Percentiles rank a stretch among this genome's conserved stretches.
phyloP scores from a whole-genome alignment of 2,329 filamentous ascomycete species.

The Aspergillus fijiensis region DNA sequence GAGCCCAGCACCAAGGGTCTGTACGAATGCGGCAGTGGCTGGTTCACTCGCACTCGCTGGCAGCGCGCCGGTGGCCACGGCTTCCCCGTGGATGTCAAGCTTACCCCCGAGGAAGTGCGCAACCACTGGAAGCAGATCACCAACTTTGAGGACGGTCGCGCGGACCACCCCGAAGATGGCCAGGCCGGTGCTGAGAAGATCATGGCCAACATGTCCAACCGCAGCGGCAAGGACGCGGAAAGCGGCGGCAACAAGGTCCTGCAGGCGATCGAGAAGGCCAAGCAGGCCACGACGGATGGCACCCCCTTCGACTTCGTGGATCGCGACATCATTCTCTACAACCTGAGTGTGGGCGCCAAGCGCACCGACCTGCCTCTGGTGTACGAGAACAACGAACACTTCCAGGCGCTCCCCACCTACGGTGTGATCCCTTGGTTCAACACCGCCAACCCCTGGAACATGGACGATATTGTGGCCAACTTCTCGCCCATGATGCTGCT shows the following conservation, averaged over 20 bases:
- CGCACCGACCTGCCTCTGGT: slow-evolving; percentile 82
- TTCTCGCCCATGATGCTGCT: slow-evolving; percentile 98
- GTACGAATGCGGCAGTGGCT: slow-evolving; percentile 93
- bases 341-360: slow-evolving; percentile 90
- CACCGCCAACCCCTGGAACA: slow-evolving; percentile 73
- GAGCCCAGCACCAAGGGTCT: slow-evolving; percentile 79
- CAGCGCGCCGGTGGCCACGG: slow-evolving; percentile 85
- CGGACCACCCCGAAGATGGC: slow-evolving; percentile 79
- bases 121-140: slow-evolving; percentile 75
- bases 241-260: slow-evolving; percentile 65
- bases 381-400: slow-evolving; percentile 87
- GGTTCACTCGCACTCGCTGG: slow-evolving; percentile 90
- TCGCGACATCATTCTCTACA: slow-evolving; percentile 90
- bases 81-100: slow-evolving; percentile 81
- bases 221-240: slow-evolving; percentile 38
- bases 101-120: slow-evolving; percentile 81
- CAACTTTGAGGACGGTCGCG: slow-evolving; percentile 82
- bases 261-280: slow-evolving; percentile 71
- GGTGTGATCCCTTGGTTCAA: slow-evolving; percentile 95
- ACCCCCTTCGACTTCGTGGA: slow-evolving; percentile 82
- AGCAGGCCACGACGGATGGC: slow-evolving; percentile 68
- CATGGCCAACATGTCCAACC: slow-evolving; percentile 84
- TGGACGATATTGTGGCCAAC: slow-evolving; percentile 85
- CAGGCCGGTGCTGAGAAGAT: slow-evolving; percentile 76
- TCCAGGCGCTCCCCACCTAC: slow-evolving; percentile 92